Evolutionary conservation across 805 yeast genomes (phyloP), one percentile per base, ranked within the genome.

Genomic region (Saccharomycopsis sp.): DNA sequence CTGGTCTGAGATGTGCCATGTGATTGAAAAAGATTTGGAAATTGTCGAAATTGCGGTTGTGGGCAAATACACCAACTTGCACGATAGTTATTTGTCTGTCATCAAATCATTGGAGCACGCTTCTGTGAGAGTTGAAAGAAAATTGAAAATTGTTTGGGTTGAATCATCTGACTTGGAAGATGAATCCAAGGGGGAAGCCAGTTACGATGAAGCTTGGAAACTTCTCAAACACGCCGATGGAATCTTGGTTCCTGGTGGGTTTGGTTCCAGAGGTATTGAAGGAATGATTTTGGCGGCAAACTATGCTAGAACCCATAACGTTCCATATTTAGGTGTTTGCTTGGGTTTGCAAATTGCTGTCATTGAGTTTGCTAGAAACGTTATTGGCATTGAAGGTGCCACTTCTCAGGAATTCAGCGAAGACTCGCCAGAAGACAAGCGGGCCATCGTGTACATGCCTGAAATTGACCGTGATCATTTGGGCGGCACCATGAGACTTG

Each of bases 401-500:
- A 79, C 79, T 36, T 85, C 95, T 20, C 77, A 79, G 63, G 97
- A 89, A 67, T 84, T 89, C 56, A 75, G 73, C 50, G 72, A 77
- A 18, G 67, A 69, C n/a, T 56, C 74, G 38, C 64, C 71, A 30
- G 82, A 80, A 42, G 73, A 72, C 4, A 72, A 67, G 25, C 71
- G 73, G 41, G 75, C 86, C 39, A 94, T 92, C 45, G 84, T 92
- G 36, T 92, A 86, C 68, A 92, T 92, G 99, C 99, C 99, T 33
- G 99, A 92, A 63, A 87, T 89, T 48, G 95, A 87, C 64, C 89
- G 87, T 68, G 78, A 82, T 53, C 86, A 85, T 60, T 73, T 92
- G 69, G 99, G 99, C 50, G 99, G 99, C 52, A 89, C 97, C 38
- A 92, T 92, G 99, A 80, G 99, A 69, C 73, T 92, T 53, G 99